Percentiles rank a stretch among this genome's conserved stretches.
Evolutionary conservation across 495 filamentous ascomycete species (phyloP).

Genomic region (Immersiella caudata): DNA sequence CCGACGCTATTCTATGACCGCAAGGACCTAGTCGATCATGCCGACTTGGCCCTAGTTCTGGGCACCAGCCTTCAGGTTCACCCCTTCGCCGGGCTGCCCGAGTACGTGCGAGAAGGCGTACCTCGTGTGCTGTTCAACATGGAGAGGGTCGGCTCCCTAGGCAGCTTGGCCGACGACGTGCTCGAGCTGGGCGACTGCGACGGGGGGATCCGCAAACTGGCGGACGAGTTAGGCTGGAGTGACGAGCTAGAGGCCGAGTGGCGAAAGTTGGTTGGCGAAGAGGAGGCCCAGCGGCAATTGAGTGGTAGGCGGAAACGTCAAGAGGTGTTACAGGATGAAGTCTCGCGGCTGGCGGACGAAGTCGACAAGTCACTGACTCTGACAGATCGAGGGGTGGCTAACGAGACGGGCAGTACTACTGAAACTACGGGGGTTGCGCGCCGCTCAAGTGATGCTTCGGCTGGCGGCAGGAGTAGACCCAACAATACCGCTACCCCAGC

Average conservation of each 20-base stretch:
- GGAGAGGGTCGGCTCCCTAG: slow-evolving; percentile 81
- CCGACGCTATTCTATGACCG: slow-evolving; percentile 70
- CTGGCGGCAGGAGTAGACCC: neutral
- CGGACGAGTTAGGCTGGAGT: slow-evolving; percentile 80
- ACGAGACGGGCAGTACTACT: slow-evolving; percentile 21
- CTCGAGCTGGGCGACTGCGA: slow-evolving; percentile 63
- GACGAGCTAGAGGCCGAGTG: slow-evolving; percentile 72
- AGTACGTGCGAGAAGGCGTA: slow-evolving; percentile 56
- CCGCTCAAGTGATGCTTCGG: neutral
- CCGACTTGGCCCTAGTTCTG: slow-evolving; percentile 87
- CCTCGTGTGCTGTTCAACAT: slow-evolving; percentile 87
- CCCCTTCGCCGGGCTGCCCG: slow-evolving; percentile 83
- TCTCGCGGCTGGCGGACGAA: slow-evolving; percentile 41
- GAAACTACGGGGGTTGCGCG: neutral
- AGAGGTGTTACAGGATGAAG: slow-evolving; percentile 35
- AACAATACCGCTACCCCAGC: neutral
- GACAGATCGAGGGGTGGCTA: slow-evolving; percentile 26
- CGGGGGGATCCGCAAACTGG: slow-evolving; percentile 78
- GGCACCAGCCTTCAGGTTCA: slow-evolving; percentile 88
- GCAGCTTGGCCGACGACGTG: slow-evolving; percentile 53
- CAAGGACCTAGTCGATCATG: slow-evolving; percentile 54
- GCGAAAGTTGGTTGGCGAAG: slow-evolving; percentile 44
- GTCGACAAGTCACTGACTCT: slow-evolving; percentile 44
- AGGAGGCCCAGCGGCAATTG: slow-evolving; percentile 47
- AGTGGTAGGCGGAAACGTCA: slow-evolving; percentile 31